Conservation (phyloP, 1,284 basidiomycete genomes). For the Xerocomus amazonicus region DNA sequence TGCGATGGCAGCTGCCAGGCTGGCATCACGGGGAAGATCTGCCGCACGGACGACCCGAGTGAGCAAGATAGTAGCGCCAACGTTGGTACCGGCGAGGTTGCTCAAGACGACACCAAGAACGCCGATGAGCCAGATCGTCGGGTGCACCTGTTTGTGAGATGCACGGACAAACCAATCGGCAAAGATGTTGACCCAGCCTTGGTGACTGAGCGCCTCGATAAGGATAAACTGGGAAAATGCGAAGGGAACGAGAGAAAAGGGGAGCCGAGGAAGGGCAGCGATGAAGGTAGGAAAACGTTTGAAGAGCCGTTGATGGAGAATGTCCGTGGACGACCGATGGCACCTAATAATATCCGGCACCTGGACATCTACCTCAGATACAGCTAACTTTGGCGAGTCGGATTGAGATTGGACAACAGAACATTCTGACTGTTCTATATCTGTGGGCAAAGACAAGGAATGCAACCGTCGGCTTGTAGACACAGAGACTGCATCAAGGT, state of each 20-base stretch:
- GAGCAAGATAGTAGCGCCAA: conserved; percentile 91
- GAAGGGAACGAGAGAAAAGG: conserved; percentile 84
- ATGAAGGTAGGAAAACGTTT: conserved; percentile 71
- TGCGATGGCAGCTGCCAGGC: too few relatives aligned
- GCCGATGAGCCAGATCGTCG: too few relatives aligned
- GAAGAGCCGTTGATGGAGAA: conserved; percentile 27
- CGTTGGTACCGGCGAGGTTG: too few relatives aligned
- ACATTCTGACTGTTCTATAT: background rate
- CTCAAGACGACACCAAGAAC: too few relatives aligned
- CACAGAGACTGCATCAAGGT: background rate
- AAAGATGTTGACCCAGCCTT: conserved; percentile 93
- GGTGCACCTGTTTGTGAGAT: too few relatives aligned
- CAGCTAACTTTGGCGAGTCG: background rate
- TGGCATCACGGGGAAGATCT: conserved; percentile 37
- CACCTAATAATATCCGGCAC: conserved; percentile 4
- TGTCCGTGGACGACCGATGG: conserved; percentile 17
- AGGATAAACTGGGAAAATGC: conserved; percentile 96
- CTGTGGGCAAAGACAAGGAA: background rate
- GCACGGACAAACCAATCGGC: too few relatives aligned
- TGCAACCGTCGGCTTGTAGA: background rate
- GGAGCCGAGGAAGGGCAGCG: conserved; percentile 68
- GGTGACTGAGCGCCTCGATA: conserved; percentile 77
- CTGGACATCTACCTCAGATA: background rate
- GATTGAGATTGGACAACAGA: background rate
- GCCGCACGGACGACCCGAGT: too few relatives aligned